Evolutionary conservation across 2,329 filamentous ascomycete genomes (phyloP), one percentile per base, ranked within the genome.

Genomic region (Xylaria polymorpha): DNA sequence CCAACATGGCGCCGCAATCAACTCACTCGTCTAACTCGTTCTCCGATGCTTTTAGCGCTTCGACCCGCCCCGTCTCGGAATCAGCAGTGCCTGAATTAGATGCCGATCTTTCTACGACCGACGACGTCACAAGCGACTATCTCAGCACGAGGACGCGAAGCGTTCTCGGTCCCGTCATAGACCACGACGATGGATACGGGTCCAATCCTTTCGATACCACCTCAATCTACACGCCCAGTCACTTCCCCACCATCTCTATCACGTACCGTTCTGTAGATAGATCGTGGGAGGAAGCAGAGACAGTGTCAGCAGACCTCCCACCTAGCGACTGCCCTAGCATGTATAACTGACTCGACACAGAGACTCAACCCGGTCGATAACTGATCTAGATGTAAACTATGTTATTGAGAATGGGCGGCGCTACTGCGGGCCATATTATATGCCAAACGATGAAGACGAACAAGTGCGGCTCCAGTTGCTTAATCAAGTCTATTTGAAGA

Each of bases 371-470:
- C 80, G 83, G 57, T 86, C 84, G n/a, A 75, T 86, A 59, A 84
- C 82, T 75, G 83, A 83, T 48, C 78, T 80, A 66, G 84, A 86
- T 70, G 81, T 91, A 39, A 85, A 88, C 75, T 86, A 87, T 71
- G 81, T 87, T 64, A 81, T 86, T 69, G 88, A 91, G 70, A 86
- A 91, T 78, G 87, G 85, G 51, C 86, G 90, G 25, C 84, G 90
- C 72, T 90, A 89, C 75, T 89, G 90, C 74, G 82, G 86, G 41
- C 83, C 84, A 41, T 91, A 91, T 74, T 88, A 84, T 77, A 89
- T 91, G 84, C 90, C 90, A 15, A 91, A 90, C 77, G 90, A 91
- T 74, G 87, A 90, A 55, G 80, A 84, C 55, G 90, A 92, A 75
- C 88, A 91, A 77, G 87, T 88, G 55, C 87, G 90, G 50, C 78